Evolutionary conservation across 2,329 filamentous ascomycete genomes (phyloP).

Genomic region (Coniochaeta hoffmannii): DNA sequence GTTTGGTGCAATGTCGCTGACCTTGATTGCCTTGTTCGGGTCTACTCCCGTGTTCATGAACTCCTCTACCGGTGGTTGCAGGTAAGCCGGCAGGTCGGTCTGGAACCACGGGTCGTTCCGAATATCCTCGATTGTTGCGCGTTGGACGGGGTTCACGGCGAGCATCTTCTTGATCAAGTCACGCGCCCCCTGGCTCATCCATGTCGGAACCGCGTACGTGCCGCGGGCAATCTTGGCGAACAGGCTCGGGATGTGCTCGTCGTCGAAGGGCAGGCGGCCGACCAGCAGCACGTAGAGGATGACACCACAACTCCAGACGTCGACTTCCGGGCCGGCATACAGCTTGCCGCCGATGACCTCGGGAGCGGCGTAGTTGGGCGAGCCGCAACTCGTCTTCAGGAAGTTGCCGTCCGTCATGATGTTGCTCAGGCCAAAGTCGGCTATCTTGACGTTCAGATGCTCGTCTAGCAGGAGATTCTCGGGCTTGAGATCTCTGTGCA

Average conservation of each 20-base stretch:
- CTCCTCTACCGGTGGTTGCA: slow-evolving; percentile 81
- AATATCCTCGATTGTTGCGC: slow-evolving; percentile 91
- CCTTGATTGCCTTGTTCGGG: slow-evolving; percentile 82
- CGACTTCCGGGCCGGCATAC: slow-evolving; percentile 94
- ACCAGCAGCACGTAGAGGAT: slow-evolving; percentile 80
- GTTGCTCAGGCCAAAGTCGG: slow-evolving; percentile 96
- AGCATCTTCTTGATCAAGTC: slow-evolving; percentile 87
- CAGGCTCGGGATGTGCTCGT: slow-evolving; percentile 93
- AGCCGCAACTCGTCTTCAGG: slow-evolving; percentile 95
- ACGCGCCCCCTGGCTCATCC: slow-evolving; percentile 79
- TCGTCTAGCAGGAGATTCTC: slow-evolving; percentile 95
- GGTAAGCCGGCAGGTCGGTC: slow-evolving; percentile 77
- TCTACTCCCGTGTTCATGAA: slow-evolving; percentile 93
- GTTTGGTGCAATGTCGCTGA: slow-evolving; percentile 71
- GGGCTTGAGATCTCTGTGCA: slow-evolving; percentile 93
- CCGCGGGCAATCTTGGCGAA: slow-evolving; percentile 98
- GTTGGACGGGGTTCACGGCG: slow-evolving; percentile 88
- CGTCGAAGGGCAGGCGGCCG: slow-evolving; percentile 86
- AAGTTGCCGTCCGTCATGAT: slow-evolving; percentile 99
- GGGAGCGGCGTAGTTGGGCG: slow-evolving; percentile 94
- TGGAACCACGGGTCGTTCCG: slow-evolving; percentile 91
- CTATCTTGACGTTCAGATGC: slow-evolving; percentile 97
- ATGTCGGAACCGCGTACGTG: slow-evolving; percentile 85
- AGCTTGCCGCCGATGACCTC: slow-evolving; percentile 97
- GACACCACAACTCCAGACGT: slow-evolving; percentile 96